Percentiles rank a stretch among this genome's conserved stretches.
Evolutionary conservation across 148 eudicot genomes (phyloP).

Genomic region (Chenopodium suecicum): DNA sequence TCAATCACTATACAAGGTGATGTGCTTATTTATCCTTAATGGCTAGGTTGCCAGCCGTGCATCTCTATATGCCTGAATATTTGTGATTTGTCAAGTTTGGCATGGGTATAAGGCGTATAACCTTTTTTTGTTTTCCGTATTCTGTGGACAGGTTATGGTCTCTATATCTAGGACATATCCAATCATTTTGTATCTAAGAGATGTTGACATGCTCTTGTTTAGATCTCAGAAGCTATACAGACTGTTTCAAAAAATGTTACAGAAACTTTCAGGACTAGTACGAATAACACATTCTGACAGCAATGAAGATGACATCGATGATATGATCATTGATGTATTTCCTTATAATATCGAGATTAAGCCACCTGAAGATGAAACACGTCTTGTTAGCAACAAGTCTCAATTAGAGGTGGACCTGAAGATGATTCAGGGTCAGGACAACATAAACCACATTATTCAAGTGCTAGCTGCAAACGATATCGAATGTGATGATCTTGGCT

Average conservation of each 20-base stretch:
- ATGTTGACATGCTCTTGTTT: conserved; percentile 69
- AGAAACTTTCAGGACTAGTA: conserved; percentile 67
- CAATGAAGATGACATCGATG: conserved; percentile 55
- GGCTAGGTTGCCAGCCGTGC: not conserved
- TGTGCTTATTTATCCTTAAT: not conserved
- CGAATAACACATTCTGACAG: conserved; percentile 46
- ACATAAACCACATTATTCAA: conserved; percentile 75
- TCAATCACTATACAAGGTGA: conserved; percentile 91
- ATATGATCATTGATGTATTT: conserved; percentile 60
- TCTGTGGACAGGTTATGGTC: conserved; percentile 56
- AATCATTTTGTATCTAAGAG: conserved; percentile 80
- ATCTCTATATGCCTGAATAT: not conserved
- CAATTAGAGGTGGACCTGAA: conserved; percentile 85
- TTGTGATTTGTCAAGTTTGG: not conserved
- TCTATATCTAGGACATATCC: conserved; percentile 66
- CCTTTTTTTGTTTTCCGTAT: not conserved
- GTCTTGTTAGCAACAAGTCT: conserved; percentile 77
- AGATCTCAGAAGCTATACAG: conserved; percentile 67
- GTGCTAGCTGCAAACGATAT: conserved; percentile 90
- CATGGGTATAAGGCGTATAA: not conserved
- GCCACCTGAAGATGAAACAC: conserved; percentile 82
- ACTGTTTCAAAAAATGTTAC: conserved; percentile 79
- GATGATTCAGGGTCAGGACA: conserved; percentile 78
- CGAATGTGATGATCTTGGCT: conserved; percentile 81
- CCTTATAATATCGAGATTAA: conserved; percentile 80